Conservation (phyloP, 169 alveolate genomes). For the Plasmodium vinckei region DNA sequence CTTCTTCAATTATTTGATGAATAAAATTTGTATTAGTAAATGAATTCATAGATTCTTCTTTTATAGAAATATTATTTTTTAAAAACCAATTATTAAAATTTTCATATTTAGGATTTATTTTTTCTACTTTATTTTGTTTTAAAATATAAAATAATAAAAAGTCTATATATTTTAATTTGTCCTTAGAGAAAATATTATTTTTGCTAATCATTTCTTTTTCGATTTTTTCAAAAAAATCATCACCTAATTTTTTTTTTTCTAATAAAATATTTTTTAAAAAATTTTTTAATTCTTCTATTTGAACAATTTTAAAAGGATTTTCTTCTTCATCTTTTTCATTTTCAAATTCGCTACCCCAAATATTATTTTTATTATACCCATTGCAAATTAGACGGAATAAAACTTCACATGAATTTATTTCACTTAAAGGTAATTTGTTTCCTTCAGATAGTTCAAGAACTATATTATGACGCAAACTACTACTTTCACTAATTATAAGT, state of each 20-base stretch:
- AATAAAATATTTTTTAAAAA: slow-evolving; percentile 26
- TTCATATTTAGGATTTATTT: not conserved
- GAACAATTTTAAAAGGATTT: not conserved
- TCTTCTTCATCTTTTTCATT: not conserved
- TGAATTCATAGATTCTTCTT: slow-evolving; percentile 23
- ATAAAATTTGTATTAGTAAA: slow-evolving; percentile 81
- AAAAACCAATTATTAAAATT: slow-evolving; percentile 28
- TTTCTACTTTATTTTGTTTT: slow-evolving; percentile 21
- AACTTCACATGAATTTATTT: slow-evolving; percentile 42
- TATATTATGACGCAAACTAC: slow-evolving; percentile 17
- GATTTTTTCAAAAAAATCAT: slow-evolving; percentile 21
- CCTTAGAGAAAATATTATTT: not conserved
- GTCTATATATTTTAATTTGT: slow-evolving; percentile 8
- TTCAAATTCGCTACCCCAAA: not conserved
- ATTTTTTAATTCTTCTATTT: slow-evolving; percentile 28
- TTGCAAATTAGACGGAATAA: slow-evolving; percentile 4
- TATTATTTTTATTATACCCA: too few species aligned
- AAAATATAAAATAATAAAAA: slow-evolving; percentile 44
- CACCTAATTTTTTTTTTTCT: slow-evolving; percentile 14
- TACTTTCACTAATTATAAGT: slow-evolving; percentile 36
- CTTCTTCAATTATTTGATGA: slow-evolving; percentile 87
- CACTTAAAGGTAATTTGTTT: slow-evolving; percentile 17
- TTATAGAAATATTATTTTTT: slow-evolving; percentile 7
- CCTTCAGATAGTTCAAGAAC: slow-evolving; percentile 10
- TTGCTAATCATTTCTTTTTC: slow-evolving; percentile 33